phyloP scores from a whole-genome alignment of 495 filamentous ascomycete genomes.

The Geoglossum glabrum region DNA sequence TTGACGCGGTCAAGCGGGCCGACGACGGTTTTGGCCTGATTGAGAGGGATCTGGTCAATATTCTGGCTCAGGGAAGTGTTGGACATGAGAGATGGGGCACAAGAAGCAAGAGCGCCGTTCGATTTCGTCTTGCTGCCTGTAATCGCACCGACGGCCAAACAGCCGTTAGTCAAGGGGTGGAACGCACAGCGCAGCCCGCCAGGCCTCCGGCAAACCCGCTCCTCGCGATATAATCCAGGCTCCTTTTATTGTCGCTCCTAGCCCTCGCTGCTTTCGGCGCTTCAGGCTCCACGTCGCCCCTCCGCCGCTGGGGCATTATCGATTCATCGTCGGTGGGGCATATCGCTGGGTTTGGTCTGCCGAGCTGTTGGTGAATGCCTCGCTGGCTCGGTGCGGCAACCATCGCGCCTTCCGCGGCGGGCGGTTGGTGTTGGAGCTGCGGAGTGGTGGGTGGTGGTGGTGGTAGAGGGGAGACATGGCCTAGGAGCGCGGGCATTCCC shows the following conservation, averaged over 20 bases:
- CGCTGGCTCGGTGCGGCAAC: constrained; percentile 1
- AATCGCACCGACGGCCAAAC: neutral
- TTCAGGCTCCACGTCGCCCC: neutral
- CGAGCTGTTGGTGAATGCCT: neutral
- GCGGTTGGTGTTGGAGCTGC: constrained; percentile 12
- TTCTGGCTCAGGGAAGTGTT: neutral
- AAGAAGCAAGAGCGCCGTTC: neutral
- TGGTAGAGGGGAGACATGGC: constrained; percentile 26
- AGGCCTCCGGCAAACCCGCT: constrained; percentile 72
- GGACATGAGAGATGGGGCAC: constrained; percentile 1
- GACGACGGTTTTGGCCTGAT: constrained; percentile 82
- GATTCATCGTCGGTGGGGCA: constrained; percentile 22
- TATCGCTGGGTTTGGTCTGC: constrained; percentile 9
- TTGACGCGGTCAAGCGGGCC: constrained; percentile 94
- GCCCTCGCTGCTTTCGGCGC: neutral
- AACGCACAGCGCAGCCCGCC: constrained; percentile 64
- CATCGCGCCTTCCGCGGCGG: constrained; percentile 11
- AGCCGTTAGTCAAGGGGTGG: neutral
- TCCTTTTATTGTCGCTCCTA: constrained; percentile 41
- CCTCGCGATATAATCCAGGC: constrained; percentile 59
- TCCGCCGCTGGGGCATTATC: constrained; percentile 17
- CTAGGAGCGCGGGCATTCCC: constrained; percentile 28
- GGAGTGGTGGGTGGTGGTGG: constrained; percentile 23
- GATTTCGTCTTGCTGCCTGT: too few species aligned
- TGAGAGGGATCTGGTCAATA: neutral